These are phyloP conservation scores for Mrakia frigida DNA, from an alignment of 768 basidiomycete genomes.

Conservation along the genomic window DNA sequence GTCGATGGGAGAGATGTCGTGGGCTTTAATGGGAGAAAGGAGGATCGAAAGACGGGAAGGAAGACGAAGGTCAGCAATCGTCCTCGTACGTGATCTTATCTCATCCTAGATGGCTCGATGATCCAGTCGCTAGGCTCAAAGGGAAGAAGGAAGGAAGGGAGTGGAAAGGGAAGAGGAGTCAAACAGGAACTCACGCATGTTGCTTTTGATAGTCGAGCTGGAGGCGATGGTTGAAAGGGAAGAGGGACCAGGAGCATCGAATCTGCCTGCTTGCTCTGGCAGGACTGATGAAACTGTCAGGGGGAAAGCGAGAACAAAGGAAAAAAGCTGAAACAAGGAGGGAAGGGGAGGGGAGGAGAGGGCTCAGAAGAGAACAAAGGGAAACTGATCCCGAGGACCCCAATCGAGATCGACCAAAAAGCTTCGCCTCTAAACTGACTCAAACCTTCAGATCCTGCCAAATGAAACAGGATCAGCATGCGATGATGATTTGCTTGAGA, in stretches of 20 bases:
- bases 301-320: not conserved
- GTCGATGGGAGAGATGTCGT: not conserved
- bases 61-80: not conserved
- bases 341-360: too few species aligned
- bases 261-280: too few species aligned
- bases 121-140: not conserved
- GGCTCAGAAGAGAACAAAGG: too few species aligned
- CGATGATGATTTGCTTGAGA: too few species aligned
- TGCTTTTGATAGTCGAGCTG: not conserved
- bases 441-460: too few species aligned
- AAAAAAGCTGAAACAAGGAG: not conserved
- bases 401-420: too few species aligned
- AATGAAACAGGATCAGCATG: too few species aligned
- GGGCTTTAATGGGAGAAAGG: not conserved
- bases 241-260: not conserved
- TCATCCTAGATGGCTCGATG: not conserved
- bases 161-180: not conserved
- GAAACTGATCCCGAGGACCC: too few species aligned
- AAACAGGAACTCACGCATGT: constrained; percentile 5
- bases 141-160: not conserved
- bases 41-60: not conserved
- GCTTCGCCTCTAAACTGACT: too few species aligned
- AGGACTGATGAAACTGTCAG: not conserved
- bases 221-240: not conserved
- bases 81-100: not conserved